A percentile compares a stretch with the other conserved stretches of the same genome.
phyloP scores from a whole-genome alignment of 192 early-diverging fungal genomes.

The Backusella macrospora region DNA sequence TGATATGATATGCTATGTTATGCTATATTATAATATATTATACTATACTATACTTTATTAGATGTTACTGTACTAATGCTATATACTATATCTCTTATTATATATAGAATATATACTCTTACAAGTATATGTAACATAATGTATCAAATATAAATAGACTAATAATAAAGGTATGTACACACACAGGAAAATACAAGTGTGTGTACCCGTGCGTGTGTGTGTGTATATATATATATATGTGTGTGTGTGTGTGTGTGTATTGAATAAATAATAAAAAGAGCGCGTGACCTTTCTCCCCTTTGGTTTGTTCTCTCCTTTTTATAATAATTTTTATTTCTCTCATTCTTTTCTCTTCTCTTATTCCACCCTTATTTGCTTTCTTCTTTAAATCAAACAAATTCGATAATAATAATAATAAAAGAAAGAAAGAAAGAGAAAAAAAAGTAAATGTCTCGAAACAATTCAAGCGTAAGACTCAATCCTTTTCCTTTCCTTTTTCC shows the following conservation, averaged over 20 bases:
- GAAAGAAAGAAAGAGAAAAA: background rate
- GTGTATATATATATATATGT: background rate
- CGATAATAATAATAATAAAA: background rate
- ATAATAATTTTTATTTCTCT: constrained; percentile 9
- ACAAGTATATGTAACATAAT: no score
- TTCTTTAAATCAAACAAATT: background rate
- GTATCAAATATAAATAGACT: no score
- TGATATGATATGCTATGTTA: no score
- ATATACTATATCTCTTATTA: no score
- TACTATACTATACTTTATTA: no score
- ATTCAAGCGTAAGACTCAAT: constrained; percentile 6
- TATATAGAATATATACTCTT: no score
- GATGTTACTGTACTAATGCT: no score
- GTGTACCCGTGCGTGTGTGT: background rate
- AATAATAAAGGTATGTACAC: background rate
- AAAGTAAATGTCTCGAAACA: constrained; percentile 18
- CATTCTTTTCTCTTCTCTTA: background rate
- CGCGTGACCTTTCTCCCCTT: constrained; percentile 11
- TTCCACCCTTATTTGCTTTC: background rate
- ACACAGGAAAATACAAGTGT: no score
- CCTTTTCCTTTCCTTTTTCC: no score
- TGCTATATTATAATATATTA: no score
- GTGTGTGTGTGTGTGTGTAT: constrained; percentile 5
- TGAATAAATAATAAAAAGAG: constrained; percentile 7
- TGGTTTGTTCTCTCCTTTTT: constrained; percentile 18